Evolutionary conservation across 1,139 yeast genomes (phyloP).

Genomic region (Yamadazyma trypodendri): DNA sequence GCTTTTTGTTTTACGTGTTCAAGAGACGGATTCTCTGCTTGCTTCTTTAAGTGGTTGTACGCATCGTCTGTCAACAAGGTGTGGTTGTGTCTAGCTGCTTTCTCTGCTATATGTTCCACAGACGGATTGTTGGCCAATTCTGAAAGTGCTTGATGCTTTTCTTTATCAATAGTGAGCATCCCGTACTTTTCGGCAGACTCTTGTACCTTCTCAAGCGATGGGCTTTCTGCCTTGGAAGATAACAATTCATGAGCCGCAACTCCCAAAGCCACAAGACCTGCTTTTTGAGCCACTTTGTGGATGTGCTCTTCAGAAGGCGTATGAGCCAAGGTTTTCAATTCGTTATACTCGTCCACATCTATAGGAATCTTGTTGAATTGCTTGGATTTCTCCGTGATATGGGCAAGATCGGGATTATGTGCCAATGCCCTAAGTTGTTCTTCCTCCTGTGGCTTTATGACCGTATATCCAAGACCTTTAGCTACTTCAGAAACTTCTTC

Average conservation of each 20-base stretch:
- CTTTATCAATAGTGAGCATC: slow-evolving; percentile 14
- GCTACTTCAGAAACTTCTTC: slow-evolving; percentile 11
- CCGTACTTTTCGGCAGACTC: slow-evolving; percentile 14
- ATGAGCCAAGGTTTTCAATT: slow-evolving; percentile 17
- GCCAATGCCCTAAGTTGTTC: slow-evolving; percentile 14
- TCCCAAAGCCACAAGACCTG: slow-evolving; percentile 14
- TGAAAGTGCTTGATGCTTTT: slow-evolving; percentile 17
- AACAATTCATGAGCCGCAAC: slow-evolving; percentile 16
- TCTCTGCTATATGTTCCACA: slow-evolving; percentile 24
- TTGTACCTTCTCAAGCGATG: slow-evolving; percentile 16
- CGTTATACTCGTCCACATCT: slow-evolving; percentile 16
- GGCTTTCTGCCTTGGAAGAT: slow-evolving; percentile 13
- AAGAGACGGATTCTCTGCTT: slow-evolving; percentile 19
- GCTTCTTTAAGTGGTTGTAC: slow-evolving; percentile 8
- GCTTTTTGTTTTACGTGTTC: slow-evolving; percentile 23
- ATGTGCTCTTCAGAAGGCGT: slow-evolving; percentile 20
- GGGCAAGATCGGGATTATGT: slow-evolving; percentile 25
- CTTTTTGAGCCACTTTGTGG: slow-evolving; percentile 9
- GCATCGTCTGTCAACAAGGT: slow-evolving; percentile 9
- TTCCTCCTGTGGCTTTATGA: slow-evolving; percentile 10
- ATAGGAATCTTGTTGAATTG: slow-evolving; percentile 13
- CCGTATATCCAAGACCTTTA: slow-evolving; percentile 14
- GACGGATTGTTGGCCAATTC: slow-evolving; percentile 23
- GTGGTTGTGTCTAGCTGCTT: slow-evolving; percentile 20
- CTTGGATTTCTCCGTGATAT: slow-evolving; percentile 25